These are phyloP conservation scores for Solanum tarijense DNA, from an alignment of 257 asterid genomes.

Conservation along the genomic window DNA sequence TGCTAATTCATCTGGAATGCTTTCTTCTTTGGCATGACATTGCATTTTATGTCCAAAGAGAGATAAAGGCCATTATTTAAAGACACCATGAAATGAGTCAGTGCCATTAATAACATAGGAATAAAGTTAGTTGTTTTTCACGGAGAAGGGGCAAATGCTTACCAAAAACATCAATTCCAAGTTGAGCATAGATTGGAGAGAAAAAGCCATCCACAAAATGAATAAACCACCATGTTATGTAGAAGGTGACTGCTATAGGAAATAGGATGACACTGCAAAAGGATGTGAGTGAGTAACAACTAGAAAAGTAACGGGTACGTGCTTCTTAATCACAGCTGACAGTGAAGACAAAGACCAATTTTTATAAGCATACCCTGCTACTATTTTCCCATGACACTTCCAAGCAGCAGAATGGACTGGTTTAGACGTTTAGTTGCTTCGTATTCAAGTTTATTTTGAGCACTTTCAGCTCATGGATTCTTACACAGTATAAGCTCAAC, in stretches of 20 bases:
- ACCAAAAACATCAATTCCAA: constrained; percentile 37
- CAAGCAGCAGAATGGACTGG: not conserved
- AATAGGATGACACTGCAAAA: constrained; percentile 37
- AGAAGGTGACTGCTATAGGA: constrained; percentile 38
- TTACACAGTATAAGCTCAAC: not conserved
- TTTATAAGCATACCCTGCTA: not conserved
- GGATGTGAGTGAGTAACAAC: not conserved
- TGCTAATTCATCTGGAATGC: not conserved
- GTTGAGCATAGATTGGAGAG: constrained; percentile 33
- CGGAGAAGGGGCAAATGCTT: constrained; percentile 1
- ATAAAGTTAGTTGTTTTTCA: not conserved
- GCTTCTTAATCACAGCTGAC: not conserved
- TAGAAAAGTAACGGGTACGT: not conserved
- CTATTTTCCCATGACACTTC: not conserved
- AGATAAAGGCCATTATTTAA: not conserved
- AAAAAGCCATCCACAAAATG: constrained; percentile 40
- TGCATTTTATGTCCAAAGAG: not conserved
- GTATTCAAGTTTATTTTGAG: not conserved
- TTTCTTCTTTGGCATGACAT: not conserved
- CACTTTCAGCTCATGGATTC: not conserved
- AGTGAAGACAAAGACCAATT: not conserved
- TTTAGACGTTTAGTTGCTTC: not conserved
- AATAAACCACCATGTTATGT: constrained; percentile 42
- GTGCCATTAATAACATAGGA: not conserved
- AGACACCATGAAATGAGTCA: not conserved